Evolutionary conservation across 106 monocot species (phyloP), one percentile per base, ranked within the genome.

Genomic region (Dendrobium huoshanense): DNA sequence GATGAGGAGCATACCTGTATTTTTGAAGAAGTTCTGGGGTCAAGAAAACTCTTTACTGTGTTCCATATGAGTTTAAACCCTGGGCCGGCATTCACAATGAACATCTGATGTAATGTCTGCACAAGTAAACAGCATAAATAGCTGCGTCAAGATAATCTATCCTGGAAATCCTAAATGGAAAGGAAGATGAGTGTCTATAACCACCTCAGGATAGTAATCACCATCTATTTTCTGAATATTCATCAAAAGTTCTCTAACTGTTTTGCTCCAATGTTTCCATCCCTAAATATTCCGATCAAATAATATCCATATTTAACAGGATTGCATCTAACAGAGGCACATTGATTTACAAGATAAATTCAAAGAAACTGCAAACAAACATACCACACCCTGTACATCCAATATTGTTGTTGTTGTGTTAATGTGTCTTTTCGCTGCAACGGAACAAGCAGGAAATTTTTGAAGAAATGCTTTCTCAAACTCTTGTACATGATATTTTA

Each of bases 401-500:
- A 99, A 81, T 73, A 99, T 91, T 54, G 98, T 95, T 7, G 98
- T 99, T 56, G 98, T 93, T 18, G 92, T 90, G 80, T 87, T 84
- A 45, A 99, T 91, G 44, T 88, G 95, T 37, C 87, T 88, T 82
- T 95, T 92, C 0, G 89, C 92, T 17, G 98, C 92, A 77, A 99
- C 79, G 7, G 95, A 91, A 82, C 98, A 99, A 72, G 98, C 89
- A 67, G 95, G 98, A 82, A 99, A 95, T 55, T 92, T 94, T 68
- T 99, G 91, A 15, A 67, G 83, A 37, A 99, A 85, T 20, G 98
- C 88, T 56, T 91, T 91, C 80, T 99, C 98, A 86, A 99, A 99
- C 72, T 99, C 98, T 81, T 93, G 98, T 0, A 99, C 98, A 80
- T 99, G 98, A 82, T 99, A 99, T 72, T 91, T 95, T 42, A 95